Evolutionary conservation across 768 basidiomycete species (phyloP).

Genomic region (Mycena epipterygia): DNA sequence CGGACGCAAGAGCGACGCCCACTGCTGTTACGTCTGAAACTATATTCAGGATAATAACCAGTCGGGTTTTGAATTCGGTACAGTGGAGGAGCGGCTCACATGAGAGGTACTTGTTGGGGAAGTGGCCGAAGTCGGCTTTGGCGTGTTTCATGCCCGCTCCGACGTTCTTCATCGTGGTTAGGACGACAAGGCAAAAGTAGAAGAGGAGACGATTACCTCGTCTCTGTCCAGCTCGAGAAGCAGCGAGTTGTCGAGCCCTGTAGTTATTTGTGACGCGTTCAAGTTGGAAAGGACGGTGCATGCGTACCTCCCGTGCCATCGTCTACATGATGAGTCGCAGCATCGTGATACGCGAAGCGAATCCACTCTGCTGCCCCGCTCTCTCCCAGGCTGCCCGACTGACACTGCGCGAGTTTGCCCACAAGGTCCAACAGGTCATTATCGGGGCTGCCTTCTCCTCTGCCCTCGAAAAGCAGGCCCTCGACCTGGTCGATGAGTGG

Average conservation of each 20-base stretch:
- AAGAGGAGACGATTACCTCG: conserved; percentile 14
- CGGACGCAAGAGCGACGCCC: conserved; percentile 26
- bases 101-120: conserved; percentile 30
- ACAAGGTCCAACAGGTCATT: conserved; percentile 18
- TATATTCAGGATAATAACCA: conserved; percentile 3
- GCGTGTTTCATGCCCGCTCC: conserved; percentile 24
- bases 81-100: conserved; percentile 9
- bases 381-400: conserved; percentile 17
- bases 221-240: conserved; percentile 23
- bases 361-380: conserved; percentile 28
- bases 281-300: conserved; percentile 10
- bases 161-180: conserved; percentile 21
- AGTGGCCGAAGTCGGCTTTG: conserved; percentile 21
- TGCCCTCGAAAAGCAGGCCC: conserved; percentile 25
- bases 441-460: conserved; percentile 21
- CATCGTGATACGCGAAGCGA: conserved; percentile 30
- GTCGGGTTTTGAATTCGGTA: not conserved
- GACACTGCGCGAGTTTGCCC: conserved; percentile 20
- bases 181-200: not conserved
- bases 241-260: conserved; percentile 27
- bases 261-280: conserved; percentile 4
- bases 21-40: conserved; percentile 28
- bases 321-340: conserved; percentile 25
- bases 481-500: conserved; percentile 30
- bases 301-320: conserved; percentile 25